A percentile compares a stretch with the other conserved stretches of the same genome.
These are phyloP conservation scores for Kalmanozyma brasiliensis DNA, from an alignment of 1,284 basidiomycete species.

Conservation along the genomic window DNA sequence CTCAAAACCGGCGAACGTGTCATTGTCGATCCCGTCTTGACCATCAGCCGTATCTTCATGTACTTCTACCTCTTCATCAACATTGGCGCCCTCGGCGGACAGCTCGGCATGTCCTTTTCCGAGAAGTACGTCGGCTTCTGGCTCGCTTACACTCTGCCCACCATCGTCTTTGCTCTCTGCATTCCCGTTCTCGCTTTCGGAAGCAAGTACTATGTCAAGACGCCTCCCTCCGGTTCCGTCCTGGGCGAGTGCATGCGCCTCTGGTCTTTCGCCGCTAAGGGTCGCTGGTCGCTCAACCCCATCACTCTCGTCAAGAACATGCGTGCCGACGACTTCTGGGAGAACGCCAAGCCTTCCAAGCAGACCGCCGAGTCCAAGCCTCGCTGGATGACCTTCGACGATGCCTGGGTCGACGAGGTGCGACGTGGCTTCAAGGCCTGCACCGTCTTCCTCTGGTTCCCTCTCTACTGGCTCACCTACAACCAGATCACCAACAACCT, in stretches of 20 bases:
- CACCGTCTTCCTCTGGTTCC: constrained; percentile 80
- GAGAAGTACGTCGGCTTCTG: constrained; percentile 70
- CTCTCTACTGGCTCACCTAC: constrained; percentile 70
- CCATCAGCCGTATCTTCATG: constrained; percentile 69
- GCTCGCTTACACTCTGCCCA: constrained; percentile 70
- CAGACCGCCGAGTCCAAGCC: constrained; percentile 69
- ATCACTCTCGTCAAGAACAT: constrained; percentile 54
- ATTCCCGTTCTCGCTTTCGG: constrained; percentile 78
- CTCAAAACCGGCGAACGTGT: constrained; percentile 78
- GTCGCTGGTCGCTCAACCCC: constrained; percentile 68
- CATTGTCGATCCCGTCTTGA: constrained; percentile 81
- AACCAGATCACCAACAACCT: constrained; percentile 76
- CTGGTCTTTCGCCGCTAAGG: constrained; percentile 62
- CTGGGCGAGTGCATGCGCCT: constrained; percentile 72
- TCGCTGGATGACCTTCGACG: constrained; percentile 70
- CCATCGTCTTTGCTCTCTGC: constrained; percentile 69
- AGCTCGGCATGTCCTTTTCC: constrained; percentile 69
- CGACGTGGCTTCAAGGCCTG: constrained; percentile 85
- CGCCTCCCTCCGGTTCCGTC: constrained; percentile 82
- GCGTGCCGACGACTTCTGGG: constrained; percentile 79
- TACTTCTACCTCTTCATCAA: constrained; percentile 68
- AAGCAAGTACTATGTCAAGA: constrained; percentile 75
- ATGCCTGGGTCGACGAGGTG: constrained; percentile 80
- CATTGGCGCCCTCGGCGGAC: constrained; percentile 64
- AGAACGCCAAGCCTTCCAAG: constrained; percentile 76